Conservation (phyloP, 768 basidiomycete genomes). For the Boletus bicolor region DNA sequence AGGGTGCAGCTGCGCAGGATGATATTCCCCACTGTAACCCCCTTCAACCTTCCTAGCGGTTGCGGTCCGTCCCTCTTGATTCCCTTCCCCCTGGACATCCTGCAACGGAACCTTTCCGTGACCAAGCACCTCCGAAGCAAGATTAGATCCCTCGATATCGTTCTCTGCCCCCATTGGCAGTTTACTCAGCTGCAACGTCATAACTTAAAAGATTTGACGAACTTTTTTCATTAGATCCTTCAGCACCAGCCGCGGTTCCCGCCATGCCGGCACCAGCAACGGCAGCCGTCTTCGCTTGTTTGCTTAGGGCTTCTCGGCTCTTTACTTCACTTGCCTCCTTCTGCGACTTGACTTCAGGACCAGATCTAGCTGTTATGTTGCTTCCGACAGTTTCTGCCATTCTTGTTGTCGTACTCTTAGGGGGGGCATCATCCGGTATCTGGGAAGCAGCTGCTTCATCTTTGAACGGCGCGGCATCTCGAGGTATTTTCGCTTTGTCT, state of each 20-base stretch:
- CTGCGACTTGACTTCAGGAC: neutral
- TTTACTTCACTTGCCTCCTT: neutral
- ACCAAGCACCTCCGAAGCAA: neutral
- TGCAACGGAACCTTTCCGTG: neutral
- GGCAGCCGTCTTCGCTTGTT: neutral
- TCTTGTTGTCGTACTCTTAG: neutral
- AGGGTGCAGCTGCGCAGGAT: constrained; percentile 30
- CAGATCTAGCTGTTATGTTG: neutral
- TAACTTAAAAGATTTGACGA: neutral
- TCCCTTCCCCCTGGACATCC: neutral
- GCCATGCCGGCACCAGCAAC: neutral
- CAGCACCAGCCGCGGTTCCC: neutral
- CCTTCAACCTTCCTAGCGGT: neutral
- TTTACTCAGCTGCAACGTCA: neutral
- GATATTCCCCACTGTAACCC: constrained; percentile 22
- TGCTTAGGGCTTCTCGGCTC: neutral
- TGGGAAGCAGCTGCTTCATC: neutral
- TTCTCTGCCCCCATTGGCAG: neutral
- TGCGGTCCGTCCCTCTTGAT: neutral
- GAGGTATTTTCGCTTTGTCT: neutral
- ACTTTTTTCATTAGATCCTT: constrained; percentile 11
- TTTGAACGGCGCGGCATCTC: neutral
- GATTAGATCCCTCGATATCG: neutral
- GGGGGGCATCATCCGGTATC: neutral
- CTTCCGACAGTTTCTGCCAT: neutral